These are phyloP conservation scores for Globisporangium heterothallicum DNA, from an alignment of 352 stramenopile genomes.

Conservation along the genomic window DNA sequence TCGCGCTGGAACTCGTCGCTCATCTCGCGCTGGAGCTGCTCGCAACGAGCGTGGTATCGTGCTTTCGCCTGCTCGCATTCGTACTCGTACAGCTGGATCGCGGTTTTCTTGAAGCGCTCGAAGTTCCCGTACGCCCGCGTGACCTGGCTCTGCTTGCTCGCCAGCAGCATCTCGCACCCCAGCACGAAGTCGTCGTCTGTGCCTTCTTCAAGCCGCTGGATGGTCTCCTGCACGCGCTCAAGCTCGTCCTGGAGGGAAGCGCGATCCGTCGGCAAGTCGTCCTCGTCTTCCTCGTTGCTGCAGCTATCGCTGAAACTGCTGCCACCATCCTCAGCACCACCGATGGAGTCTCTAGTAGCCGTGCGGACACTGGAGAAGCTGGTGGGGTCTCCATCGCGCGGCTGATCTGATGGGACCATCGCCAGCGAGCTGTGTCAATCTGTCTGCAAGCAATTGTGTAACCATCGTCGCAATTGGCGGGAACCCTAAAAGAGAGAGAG, in stretches of 20 bases:
- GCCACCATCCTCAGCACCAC: conserved; percentile 12
- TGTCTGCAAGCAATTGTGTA: conserved; percentile 3
- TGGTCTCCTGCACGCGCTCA: conserved; percentile 16
- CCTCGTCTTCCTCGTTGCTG: conserved; percentile 10
- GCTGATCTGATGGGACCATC: neutral
- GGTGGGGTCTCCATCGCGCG: neutral
- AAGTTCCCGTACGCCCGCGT: conserved; percentile 23
- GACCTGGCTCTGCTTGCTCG: conserved; percentile 17
- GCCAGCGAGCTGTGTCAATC: neutral
- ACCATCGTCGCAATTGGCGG: conserved; percentile 1
- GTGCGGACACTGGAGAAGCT: neutral
- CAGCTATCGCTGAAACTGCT: conserved; percentile 13
- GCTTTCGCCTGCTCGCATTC: conserved; percentile 30
- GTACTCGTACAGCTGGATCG: conserved; percentile 32
- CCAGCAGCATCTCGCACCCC: conserved; percentile 24
- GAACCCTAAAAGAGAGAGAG: too few species aligned
- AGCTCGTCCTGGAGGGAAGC: conserved; percentile 27
- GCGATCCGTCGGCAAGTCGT: conserved; percentile 19
- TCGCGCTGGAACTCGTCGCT: conserved; percentile 43
- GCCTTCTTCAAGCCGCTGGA: conserved; percentile 24
- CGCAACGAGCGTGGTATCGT: conserved; percentile 38
- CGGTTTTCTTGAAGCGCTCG: conserved; percentile 21
- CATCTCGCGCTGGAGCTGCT: conserved; percentile 48
- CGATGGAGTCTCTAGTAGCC: neutral
- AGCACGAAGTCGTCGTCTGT: conserved; percentile 31